phyloP scores from a whole-genome alignment of 345 rosid genomes.

The Eucalyptus melliodora region DNA sequence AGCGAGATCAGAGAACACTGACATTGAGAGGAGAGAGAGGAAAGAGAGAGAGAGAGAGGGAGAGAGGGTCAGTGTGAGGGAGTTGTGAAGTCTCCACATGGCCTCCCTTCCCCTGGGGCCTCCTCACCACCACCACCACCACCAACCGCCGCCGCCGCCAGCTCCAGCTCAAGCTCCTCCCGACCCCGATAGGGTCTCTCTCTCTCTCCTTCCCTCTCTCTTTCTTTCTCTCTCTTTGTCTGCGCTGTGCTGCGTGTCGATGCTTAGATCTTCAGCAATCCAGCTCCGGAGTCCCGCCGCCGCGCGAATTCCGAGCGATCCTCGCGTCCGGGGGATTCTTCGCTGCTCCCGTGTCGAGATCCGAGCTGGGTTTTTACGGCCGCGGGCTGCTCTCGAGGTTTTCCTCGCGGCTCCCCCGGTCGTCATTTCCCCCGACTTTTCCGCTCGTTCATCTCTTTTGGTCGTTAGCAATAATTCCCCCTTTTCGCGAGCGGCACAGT shows the following conservation, averaged over 20 bases:
- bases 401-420: not conserved
- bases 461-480: not conserved
- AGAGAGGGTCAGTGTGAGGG: not conserved
- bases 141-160: not conserved
- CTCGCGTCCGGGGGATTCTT: not conserved
- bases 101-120: conserved; percentile 33
- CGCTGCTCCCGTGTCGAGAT: not conserved
- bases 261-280: conserved; percentile 23
- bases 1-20: not conserved
- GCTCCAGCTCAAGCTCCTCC: conserved; percentile 13
- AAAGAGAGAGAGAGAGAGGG: conserved; percentile 5
- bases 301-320: conserved; percentile 6
- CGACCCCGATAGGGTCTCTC: conserved; percentile 35
- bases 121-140: conserved; percentile 7
- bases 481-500: not conserved
- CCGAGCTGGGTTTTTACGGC: not conserved
- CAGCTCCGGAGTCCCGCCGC: not conserved
- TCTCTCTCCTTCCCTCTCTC: not conserved
- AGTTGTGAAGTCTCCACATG: conserved; percentile 38
- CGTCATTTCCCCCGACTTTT: not conserved
- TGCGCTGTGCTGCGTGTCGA: not conserved
- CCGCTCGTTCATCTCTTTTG: not conserved
- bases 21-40: not conserved
- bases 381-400: not conserved
- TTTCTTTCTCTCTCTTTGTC: not conserved